These are phyloP conservation scores for Hemileccinum impolitum DNA, from an alignment of 768 basidiomycete genomes.

Conservation along the genomic window DNA sequence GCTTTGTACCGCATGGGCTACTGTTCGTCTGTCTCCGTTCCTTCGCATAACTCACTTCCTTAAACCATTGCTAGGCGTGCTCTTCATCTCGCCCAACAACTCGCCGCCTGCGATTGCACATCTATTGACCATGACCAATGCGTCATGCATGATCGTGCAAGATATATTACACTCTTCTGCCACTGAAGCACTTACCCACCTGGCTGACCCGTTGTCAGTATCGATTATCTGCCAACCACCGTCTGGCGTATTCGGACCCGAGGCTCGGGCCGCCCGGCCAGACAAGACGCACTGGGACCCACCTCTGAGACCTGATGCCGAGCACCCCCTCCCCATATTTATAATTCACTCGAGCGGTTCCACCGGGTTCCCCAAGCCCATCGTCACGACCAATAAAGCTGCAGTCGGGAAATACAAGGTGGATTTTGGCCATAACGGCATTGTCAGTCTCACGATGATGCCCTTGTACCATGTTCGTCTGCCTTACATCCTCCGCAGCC, in stretches of 20 bases:
- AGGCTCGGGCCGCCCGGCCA: constrained; percentile 13
- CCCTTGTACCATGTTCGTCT: constrained; percentile 32
- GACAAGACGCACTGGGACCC: constrained; percentile 23
- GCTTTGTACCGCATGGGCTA: constrained; percentile 30
- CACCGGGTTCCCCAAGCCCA: constrained; percentile 50
- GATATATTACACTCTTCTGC: constrained; percentile 13
- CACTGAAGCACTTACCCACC: constrained; percentile 11
- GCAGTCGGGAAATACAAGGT: constrained; percentile 35
- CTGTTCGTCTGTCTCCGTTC: constrained; percentile 17
- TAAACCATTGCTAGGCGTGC: constrained; percentile 15
- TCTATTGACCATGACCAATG: constrained; percentile 31
- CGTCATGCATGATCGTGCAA: constrained; percentile 23
- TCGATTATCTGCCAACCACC: constrained; percentile 23
- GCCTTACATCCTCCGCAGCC: background rate
- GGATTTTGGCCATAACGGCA: constrained; percentile 29
- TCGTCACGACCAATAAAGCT: constrained; percentile 35
- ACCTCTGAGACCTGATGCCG: constrained; percentile 19
- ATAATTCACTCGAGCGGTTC: constrained; percentile 30
- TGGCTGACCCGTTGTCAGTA: constrained; percentile 20
- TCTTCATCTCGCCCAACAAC: constrained; percentile 43
- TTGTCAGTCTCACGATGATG: constrained; percentile 24
- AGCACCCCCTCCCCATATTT: constrained; percentile 18
- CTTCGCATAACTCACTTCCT: background rate
- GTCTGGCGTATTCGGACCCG: constrained; percentile 12
- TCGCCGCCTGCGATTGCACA: constrained; percentile 45